Evolutionary conservation across 2,329 filamentous ascomycete species (phyloP), one percentile per base, ranked within the genome.

Genomic region (Leptographium flavum): DNA sequence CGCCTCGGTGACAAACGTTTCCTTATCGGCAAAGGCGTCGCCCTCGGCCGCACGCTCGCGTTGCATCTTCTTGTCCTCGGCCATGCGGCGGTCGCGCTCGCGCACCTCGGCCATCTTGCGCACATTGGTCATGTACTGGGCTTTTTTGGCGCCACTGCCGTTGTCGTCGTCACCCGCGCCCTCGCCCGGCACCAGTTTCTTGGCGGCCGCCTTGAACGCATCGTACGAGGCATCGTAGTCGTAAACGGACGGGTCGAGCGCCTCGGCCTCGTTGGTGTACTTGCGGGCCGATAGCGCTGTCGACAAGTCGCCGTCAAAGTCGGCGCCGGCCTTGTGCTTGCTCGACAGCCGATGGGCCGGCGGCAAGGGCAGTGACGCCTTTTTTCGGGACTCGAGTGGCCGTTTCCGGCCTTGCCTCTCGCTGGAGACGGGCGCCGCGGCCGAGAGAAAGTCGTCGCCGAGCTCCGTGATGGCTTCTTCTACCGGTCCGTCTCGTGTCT

Each of bases 151-250:
- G 45, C 72, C 71, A 55, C 81, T 74, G 2, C 66, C 62, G 4
- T 73, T 71, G 43, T 71, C 71, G 45, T 67, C 67, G 38, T 68
- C 70, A 4, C 66, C 67, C 11, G 64, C 67, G 39, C 67, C 66
- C 7, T 69, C 70, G 5, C 66, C 67, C 11, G 64, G 62, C 4
- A 66, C 67, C 27, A 65, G 63, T 39, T 66, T 62, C 4, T 68
- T 68, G 2, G 64, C 63, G 47, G 72, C 71, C 53, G 76, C 73
- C 52, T 85, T 81, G 35, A 90, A 68, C 1, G 81, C 82, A 54
- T 90, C 84, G 63, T 87, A 88, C 21, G 86, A 83, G 2, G 73
- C 74, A 59, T 93, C 86, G 64, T 92, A 93, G 63, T 92, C 85
- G 67, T 88, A 92, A 53, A 92, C 79, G 41, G 76, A 80, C 2